Conservation (phyloP, 805 yeast genomes). For the Ascoidea rubescens region DNA sequence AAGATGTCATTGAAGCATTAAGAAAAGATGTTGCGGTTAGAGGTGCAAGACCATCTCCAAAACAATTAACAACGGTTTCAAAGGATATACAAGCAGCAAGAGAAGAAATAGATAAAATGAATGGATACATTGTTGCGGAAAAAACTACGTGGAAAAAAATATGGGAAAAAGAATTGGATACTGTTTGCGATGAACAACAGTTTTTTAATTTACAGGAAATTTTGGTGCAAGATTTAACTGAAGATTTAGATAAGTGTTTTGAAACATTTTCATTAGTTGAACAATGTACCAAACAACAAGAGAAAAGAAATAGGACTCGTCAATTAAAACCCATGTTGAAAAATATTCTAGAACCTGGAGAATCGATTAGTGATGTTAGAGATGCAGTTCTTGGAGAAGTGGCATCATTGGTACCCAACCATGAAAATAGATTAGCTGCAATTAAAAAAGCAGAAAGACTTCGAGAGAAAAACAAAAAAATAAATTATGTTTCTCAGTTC, state of each 20-base stretch:
- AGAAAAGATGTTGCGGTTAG: constrained; percentile 86
- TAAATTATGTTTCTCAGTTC: constrained; percentile 46
- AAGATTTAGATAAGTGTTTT: constrained; percentile 65
- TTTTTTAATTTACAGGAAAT: constrained; percentile 85
- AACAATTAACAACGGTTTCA: constrained; percentile 52
- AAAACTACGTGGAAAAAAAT: constrained; percentile 78
- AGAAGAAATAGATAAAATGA: constrained; percentile 34
- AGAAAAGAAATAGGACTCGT: constrained; percentile 24
- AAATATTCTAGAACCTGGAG: constrained; percentile 45
- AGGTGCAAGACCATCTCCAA: constrained; percentile 68
- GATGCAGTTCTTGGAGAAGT: constrained; percentile 79
- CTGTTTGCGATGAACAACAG: constrained; percentile 88
- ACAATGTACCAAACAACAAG: constrained; percentile 67
- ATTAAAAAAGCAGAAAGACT: constrained; percentile 75
- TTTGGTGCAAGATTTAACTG: constrained; percentile 60
- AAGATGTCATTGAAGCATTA: constrained; percentile 80
- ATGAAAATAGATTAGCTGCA: constrained; percentile 76
- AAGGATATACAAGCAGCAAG: constrained; percentile 54
- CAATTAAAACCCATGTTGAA: constrained; percentile 19
- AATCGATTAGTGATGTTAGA: constrained; percentile 41
- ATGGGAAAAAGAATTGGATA: constrained; percentile 86
- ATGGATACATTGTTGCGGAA: constrained; percentile 50
- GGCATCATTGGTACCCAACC: constrained; percentile 66
- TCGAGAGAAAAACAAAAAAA: constrained; percentile 54
- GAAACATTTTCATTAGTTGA: constrained; percentile 78